Conservation (phyloP, 2,329 filamentous ascomycete species). For the Septoria petroselini region DNA sequence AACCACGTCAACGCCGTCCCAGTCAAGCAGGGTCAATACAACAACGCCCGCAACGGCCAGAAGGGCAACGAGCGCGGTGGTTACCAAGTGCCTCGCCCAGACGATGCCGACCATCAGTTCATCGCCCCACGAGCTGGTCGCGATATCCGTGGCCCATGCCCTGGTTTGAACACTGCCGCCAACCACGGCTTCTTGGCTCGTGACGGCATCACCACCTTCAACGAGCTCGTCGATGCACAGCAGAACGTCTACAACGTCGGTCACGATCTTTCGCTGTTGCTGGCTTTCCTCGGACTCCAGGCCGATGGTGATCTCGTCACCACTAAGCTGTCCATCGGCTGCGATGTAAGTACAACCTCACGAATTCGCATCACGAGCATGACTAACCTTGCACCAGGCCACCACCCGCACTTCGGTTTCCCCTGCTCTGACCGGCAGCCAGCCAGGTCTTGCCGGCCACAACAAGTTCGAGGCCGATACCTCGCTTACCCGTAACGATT, state of each 20-base stretch:
- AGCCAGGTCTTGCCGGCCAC: constrained; percentile 46
- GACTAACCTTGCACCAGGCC: constrained; percentile 1
- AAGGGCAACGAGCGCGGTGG: constrained; percentile 45
- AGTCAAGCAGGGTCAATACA: constrained; percentile 42
- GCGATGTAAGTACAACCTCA: constrained; percentile 30
- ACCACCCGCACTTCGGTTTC: constrained; percentile 33
- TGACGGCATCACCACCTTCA: constrained; percentile 42
- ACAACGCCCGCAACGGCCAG: constrained; percentile 43
- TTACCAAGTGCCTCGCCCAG: constrained; percentile 45
- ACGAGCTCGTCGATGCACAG: constrained; percentile 45
- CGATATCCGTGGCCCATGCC: constrained; percentile 43
- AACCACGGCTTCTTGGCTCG: constrained; percentile 43
- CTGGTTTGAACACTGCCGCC: constrained; percentile 15
- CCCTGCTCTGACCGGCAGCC: constrained; percentile 37
- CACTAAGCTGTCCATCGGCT: constrained; percentile 46
- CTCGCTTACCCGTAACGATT: constrained; percentile 45
- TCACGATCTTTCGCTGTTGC: constrained; percentile 42
- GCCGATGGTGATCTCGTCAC: constrained; percentile 44
- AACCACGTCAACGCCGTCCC: constrained; percentile 41
- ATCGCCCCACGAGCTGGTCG: constrained; percentile 35
- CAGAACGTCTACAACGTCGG: constrained; percentile 48
- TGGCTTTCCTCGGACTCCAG: constrained; percentile 43
- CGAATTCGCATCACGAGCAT: not conserved
- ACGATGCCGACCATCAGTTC: constrained; percentile 43
- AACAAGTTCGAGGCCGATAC: constrained; percentile 46